phyloP scores from a whole-genome alignment of 2,329 filamentous ascomycete genomes.

The Zasmidium angulare region DNA sequence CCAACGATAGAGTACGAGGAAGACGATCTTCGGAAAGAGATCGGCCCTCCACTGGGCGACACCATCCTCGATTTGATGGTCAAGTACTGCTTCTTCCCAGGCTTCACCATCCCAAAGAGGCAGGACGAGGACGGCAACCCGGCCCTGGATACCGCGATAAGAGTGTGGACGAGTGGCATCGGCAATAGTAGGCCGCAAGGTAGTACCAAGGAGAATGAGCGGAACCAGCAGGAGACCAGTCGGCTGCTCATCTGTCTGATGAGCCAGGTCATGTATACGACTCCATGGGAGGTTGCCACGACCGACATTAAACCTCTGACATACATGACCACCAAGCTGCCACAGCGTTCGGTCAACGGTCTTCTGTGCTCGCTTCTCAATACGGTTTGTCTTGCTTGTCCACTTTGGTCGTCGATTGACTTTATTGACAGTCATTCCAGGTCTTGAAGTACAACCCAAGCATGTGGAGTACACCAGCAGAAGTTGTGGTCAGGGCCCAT shows the following conservation, averaged over 20 bases:
- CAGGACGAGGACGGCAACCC: constrained; percentile 26
- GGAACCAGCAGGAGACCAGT: constrained; percentile 85
- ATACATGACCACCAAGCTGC: constrained; percentile 81
- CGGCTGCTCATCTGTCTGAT: constrained; percentile 81
- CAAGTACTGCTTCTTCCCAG: constrained; percentile 87
- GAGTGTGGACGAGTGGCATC: constrained; percentile 97
- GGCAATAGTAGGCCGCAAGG: constrained; percentile 88
- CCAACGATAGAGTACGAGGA: constrained; percentile 54
- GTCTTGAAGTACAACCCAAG: constrained; percentile 95
- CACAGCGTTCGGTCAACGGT: constrained; percentile 89
- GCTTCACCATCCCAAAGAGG: constrained; percentile 72
- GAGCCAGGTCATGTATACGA: constrained; percentile 88
- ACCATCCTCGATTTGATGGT: constrained; percentile 88
- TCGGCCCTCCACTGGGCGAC: constrained; percentile 83
- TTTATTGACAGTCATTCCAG: constrained; percentile 43
- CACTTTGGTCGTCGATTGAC: background rate
- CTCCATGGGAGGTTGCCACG: constrained; percentile 63
- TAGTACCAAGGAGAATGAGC: constrained; percentile 89
- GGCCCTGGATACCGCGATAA: constrained; percentile 69
- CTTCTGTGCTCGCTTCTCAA: constrained; percentile 90
- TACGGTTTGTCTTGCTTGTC: constrained; percentile 61
- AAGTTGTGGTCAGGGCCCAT: constrained; percentile 79
- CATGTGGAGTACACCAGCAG: constrained; percentile 89
- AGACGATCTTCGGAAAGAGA: constrained; percentile 53
- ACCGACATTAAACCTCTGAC: constrained; percentile 82